Base-by-base conservation (phyloP, 1,284 basidiomycete genomes). In the Ceratobasidium sp. region DNA sequence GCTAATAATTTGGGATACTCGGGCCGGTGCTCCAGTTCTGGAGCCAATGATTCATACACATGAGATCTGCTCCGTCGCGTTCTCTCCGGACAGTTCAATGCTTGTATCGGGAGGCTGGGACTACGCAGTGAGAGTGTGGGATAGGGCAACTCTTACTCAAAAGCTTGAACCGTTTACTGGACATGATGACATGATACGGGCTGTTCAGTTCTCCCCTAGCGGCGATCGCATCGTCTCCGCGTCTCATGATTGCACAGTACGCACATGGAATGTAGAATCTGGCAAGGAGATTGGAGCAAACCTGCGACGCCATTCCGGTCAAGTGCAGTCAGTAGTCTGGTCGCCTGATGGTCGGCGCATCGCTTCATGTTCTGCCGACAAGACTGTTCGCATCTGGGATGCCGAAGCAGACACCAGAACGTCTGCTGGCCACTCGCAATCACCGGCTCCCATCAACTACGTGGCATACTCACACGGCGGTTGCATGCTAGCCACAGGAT, bases 51-150 rank as follows among this genome's bases (percentile, higher is more conserved):
- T 38, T n/a, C 10, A 56, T 6, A 38, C 17, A 1, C 13, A 69
- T 15, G 7, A 1, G 7, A 38, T 20, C n/a, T 1, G 0, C 50
- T 54, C 67, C 3, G 26, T 69, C 26, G 33, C 52, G 2, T 69
- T 69, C 12, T 69, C 67, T 10, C 50, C 67, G 10, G 67, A 69
- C 33, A 42, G 67, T 38, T 33, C 23, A 10, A 7, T 28, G 6
- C 5, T 69, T 9, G 52, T n/a, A 20, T 56, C 13, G 12, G 67
- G 50, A 12, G 4, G 2, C 17, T 10, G 1, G 3, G 50, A 56
- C 12, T 3, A 50, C 15, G 38, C 40, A 26, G 46, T 69, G 20
- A 26, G 1, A 40, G 26, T 69, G 15, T 56, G 50, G 52, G 62
- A 44, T 17, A 40, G 17, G 44, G 17, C 12, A 44, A 33, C 38